phyloP scores from a whole-genome alignment of 1,284 basidiomycete species.

The Sporisorium exsertum region DNA sequence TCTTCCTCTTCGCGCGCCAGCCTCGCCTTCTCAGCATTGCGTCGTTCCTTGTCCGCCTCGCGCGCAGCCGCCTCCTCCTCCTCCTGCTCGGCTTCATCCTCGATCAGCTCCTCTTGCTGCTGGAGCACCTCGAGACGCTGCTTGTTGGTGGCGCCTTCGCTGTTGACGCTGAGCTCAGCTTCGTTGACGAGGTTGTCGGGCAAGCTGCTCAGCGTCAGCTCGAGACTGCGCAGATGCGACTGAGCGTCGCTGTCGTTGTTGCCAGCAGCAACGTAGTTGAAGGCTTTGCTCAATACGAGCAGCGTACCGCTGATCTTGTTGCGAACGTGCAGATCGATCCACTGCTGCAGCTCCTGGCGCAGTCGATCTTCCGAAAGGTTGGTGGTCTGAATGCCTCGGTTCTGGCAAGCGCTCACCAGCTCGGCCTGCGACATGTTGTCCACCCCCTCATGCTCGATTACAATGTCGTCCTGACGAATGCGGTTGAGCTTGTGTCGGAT shows the following conservation, averaged over 20 bases:
- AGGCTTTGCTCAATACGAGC: constrained; percentile 90
- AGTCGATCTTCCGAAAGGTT: constrained; percentile 76
- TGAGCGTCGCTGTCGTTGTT: constrained; percentile 42
- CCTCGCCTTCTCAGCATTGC: constrained; percentile 72
- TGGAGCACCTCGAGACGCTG: constrained; percentile 97
- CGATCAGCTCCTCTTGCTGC: constrained; percentile 98
- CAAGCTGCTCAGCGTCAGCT: constrained; percentile 89
- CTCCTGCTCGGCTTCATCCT: constrained; percentile 98
- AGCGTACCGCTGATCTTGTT: constrained; percentile 89
- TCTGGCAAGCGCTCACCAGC: constrained; percentile 91
- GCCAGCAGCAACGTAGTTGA: constrained; percentile 77
- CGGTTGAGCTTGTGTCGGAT: constrained; percentile 86
- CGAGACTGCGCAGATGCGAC: constrained; percentile 80
- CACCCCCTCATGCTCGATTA: constrained; percentile 88
- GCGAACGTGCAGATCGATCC: constrained; percentile 92
- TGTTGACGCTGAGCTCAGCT: constrained; percentile 93
- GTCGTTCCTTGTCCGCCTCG: constrained; percentile 83
- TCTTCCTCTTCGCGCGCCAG: constrained; percentile 60
- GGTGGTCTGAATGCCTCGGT: constrained; percentile 88
- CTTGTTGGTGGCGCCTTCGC: constrained; percentile 93
- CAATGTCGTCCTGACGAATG: constrained; percentile 88
- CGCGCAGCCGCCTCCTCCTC: constrained; percentile 90
- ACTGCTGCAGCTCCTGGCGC: constrained; percentile 88
- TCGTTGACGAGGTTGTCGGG: constrained; percentile 97
- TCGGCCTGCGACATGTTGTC: constrained; percentile 90